Evolutionary conservation across 495 filamentous ascomycete genomes (phyloP).

Genomic region (Acidiella bohemica): DNA sequence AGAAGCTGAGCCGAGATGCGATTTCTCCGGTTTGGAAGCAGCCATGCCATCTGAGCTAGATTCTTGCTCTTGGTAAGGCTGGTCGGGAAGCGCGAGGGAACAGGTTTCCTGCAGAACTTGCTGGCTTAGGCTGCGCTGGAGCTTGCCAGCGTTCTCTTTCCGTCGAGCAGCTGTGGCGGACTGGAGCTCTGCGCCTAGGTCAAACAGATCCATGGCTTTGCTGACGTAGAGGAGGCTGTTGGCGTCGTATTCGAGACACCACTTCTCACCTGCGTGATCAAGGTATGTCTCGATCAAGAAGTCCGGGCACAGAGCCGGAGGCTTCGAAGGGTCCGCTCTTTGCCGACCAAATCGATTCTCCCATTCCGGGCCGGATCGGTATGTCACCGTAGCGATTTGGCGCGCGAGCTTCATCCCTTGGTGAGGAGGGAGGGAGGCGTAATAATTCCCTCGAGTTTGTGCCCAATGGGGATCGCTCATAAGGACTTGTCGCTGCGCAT

Average conservation of each 20-base stretch:
- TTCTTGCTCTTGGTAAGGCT: conserved; percentile 71
- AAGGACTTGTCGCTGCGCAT: conserved; percentile 91
- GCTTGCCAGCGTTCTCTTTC: conserved; percentile 36
- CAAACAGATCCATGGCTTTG: conserved; percentile 98
- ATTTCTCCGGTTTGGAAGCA: conserved; percentile 5
- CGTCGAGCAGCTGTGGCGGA: conserved; percentile 36
- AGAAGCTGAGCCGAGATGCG: conserved; percentile 35
- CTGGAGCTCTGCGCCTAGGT: conserved; percentile 63
- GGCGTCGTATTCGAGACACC: conserved; percentile 92
- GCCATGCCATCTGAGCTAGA: conserved; percentile 29
- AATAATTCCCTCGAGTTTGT: conserved; percentile 77
- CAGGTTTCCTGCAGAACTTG: conserved; percentile 36
- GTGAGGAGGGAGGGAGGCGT: conserved; percentile 77
- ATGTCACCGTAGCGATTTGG: conserved; percentile 95
- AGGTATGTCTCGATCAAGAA: conserved; percentile 98
- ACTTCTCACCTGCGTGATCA: conserved; percentile 97
- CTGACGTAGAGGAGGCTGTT: conserved; percentile 95
- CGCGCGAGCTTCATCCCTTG: conserved; percentile 94
- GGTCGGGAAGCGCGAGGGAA: conserved; percentile 69
- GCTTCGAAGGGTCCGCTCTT: conserved; percentile 71
- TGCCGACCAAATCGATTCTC: conserved; percentile 84
- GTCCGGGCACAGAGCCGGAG: conserved; percentile 86
- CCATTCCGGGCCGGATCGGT: conserved; percentile 95
- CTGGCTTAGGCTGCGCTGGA: conserved; percentile 28
- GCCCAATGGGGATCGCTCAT: conserved; percentile 99